phyloP scores from a whole-genome alignment of 1,284 basidiomycete genomes.

The Limonomyces culmigenus region DNA sequence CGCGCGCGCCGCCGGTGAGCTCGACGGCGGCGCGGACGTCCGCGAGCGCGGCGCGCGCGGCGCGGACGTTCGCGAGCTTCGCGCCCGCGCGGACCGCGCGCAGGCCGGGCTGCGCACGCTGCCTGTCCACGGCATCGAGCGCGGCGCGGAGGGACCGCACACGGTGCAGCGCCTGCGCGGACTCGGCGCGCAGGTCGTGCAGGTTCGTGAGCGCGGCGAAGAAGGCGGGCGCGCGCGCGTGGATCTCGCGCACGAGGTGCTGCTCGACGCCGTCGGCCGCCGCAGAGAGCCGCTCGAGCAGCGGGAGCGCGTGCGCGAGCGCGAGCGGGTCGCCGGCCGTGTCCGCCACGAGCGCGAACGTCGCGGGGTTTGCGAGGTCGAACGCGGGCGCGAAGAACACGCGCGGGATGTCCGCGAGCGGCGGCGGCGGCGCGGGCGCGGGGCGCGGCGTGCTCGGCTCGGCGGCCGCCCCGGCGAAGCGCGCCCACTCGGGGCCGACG shows the following conservation, averaged over 20 bases:
- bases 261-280: conserved; percentile 92
- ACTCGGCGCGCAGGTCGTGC: conserved; percentile 83
- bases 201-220: conserved; percentile 93
- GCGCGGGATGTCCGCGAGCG: conserved; percentile 64
- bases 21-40: conserved; percentile 60
- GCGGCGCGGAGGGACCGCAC: conserved; percentile 61
- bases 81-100: conserved; percentile 53
- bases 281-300: conserved; percentile 86
- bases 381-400: conserved; percentile 72
- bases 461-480: conserved; percentile 34
- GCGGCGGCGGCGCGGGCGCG: conserved; percentile 24
- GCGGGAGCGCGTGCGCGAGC: conserved; percentile 47
- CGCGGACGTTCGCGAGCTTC: conserved; percentile 40
- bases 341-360: conserved; percentile 54
- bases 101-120: conserved; percentile 63
- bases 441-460: conserved; percentile 11
- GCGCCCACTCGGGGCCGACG: conserved; percentile 64
- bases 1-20: conserved; percentile 51
- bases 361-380: conserved; percentile 73
- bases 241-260: conserved; percentile 89
- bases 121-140: conserved; percentile 63
- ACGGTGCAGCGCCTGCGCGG: conserved; percentile 63
- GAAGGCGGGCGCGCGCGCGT: conserved; percentile 81
- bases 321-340: conserved; percentile 31
- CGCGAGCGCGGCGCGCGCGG: conserved; percentile 45